Base-by-base conservation (phyloP, 345 rosid species). In the Pugionium dolabratum region DNA sequence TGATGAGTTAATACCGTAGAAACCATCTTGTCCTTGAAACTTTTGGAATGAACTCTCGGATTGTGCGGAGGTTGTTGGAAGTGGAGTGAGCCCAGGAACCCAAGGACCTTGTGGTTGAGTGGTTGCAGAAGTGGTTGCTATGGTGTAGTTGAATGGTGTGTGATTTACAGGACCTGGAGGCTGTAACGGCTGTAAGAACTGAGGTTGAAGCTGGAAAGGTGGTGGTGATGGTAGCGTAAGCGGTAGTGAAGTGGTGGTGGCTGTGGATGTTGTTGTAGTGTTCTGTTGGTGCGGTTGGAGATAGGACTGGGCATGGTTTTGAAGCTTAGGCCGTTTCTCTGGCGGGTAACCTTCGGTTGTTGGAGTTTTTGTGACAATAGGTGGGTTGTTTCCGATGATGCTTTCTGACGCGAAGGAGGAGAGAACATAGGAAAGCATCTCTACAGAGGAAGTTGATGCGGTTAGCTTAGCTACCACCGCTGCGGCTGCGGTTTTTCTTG, bases 381-480 rank as follows among this genome's bases (percentile, higher is more conserved):
- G 64, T 35, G 55, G 32, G 45, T 37, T 66, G 71, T 83, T 80
- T 40, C 80, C 79, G 2, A 85, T 84, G 76, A 83, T 80, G 29
- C 87, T 93, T 75, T 91, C 96, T 8, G 99, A 88, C 54, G 93
- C 96, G 30, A 94, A 83, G 50, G 99, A 88, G 28, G 97, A 88
- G 46, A 94, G 88, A 48, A 90, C 99, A n/a, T 72, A 80, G 7
- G 99, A 88, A 59, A 94, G 96, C 99, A 94, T 85, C 68, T 90
- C 84, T 0, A 85, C 95, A 0, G 99, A 90, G 51, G 96, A 94
- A 31, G 97, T 81, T 10, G 97, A 90, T 47, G 97, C 95, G 0
- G 99, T 84, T 75, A 94, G 80, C 82, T 84, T 84, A 18, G 91
- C 97, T 3, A 95, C 96, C 40, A 93, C 84, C 32, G 82, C 93